A percentile compares a stretch with the other conserved stretches of the same genome.
These are phyloP conservation scores for Logfia minima DNA, from an alignment of 129 eudicot genomes.

Conservation along the genomic window DNA sequence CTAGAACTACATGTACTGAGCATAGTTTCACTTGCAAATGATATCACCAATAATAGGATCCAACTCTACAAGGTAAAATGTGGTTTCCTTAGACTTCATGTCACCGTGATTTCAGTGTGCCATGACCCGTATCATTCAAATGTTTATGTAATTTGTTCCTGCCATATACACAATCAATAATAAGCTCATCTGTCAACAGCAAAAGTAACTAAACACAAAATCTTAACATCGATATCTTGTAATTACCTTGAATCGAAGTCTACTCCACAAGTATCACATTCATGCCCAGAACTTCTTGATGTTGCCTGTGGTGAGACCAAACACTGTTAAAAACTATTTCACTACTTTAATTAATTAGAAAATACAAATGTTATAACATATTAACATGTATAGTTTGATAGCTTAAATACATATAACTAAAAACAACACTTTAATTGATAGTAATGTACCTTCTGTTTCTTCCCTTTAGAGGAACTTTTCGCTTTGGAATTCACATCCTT, in stretches of 20 bases:
- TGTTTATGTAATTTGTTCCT: conserved; percentile 82
- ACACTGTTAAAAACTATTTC: neutral
- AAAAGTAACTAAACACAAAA: neutral
- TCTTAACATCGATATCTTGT: neutral
- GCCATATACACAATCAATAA: conserved; percentile 22
- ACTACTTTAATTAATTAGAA: neutral
- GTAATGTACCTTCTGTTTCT: conserved; percentile 67
- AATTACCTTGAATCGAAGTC: conserved; percentile 81
- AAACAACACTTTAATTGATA: neutral
- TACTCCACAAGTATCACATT: conserved; percentile 81
- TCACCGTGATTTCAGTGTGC: conserved; percentile 56
- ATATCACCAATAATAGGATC: conserved; percentile 20
- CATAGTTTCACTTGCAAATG: conserved; percentile 16
- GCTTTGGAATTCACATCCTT: conserved; percentile 50
- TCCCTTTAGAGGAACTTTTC: conserved; percentile 52
- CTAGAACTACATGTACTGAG: neutral
- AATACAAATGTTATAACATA: neutral
- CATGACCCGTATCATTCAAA: conserved; percentile 82
- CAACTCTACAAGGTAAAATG: conserved; percentile 20
- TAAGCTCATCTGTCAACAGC: conserved; percentile 12
- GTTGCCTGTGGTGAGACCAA: conserved; percentile 42
- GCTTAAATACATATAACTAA: neutral
- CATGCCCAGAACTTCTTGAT: conserved; percentile 51
- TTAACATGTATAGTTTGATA: neutral
- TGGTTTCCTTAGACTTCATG: conserved; percentile 3